Evolutionary conservation across 2,329 filamentous ascomycete genomes (phyloP), one percentile per base, ranked within the genome.

Genomic region (Aureobasidium sp.): DNA sequence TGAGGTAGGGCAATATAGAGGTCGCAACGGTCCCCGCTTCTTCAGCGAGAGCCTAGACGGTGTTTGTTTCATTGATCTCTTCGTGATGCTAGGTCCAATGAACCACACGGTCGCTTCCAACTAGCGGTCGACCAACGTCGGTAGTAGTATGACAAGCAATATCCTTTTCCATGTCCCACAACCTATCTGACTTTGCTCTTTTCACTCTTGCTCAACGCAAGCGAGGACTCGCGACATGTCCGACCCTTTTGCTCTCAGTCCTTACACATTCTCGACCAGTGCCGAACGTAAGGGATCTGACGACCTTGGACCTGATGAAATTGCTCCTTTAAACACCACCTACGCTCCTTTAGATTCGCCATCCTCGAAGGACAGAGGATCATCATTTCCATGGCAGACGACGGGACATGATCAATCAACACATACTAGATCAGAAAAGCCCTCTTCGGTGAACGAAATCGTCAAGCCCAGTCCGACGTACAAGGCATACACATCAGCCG

Each of bases 141-240:
- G 45, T 20, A 29, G 48, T 50, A 47, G n/a, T 38, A 64, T 47
- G 60, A 40, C n/a, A 64, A 54, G 60, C 55, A 54, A 29, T 54
- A 45, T 27, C 45, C 38, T 29, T 29, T 20, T 38, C 29, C 50
- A 27, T 36, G 29, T 33, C 60, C 60, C 25, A 20, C n/a, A n/a
- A n/a, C 38, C 50, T 53, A 18, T 53, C 36, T 62, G 18, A 23
- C 23, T 50, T 18, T 40, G n/a, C 31, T 27, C 31, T 15, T 38
- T 62, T 16, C 47, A 51, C 40, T 25, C 36, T 53, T 62, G 33
- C 50, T 43, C 10, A 16, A 23, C n/a, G 40, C 60, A 36, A 64
- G 60, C 10, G 36, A n/a, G 60, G 50, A 10, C 38, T 15, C 20
- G 11, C 29, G 29, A 8, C 48, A 64, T 64, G 50, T 31, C 60